Conservation (phyloP, 2,329 filamentous ascomycete species). For the Rugonectria rugulosa region DNA sequence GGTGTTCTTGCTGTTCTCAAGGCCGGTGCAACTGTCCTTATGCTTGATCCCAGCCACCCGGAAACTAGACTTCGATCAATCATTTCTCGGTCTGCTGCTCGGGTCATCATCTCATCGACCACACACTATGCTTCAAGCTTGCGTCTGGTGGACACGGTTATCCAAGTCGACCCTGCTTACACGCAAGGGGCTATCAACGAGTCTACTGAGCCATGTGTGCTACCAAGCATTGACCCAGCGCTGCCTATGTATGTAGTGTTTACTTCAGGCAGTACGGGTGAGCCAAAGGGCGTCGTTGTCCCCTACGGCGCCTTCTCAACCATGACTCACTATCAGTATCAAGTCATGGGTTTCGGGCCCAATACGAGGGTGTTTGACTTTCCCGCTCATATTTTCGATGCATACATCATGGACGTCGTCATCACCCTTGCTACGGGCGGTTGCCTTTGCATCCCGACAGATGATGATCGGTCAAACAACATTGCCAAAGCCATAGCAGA, state of each 20-base stretch:
- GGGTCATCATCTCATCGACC: background rate
- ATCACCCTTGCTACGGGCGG: constrained; percentile 51
- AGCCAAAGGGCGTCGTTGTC: constrained; percentile 34
- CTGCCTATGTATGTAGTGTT: constrained; percentile 31
- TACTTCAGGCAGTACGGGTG: constrained; percentile 38
- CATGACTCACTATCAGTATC: too few relatives aligned
- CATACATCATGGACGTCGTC: constrained; percentile 19
- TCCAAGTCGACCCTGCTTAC: too few relatives aligned
- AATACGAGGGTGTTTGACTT: constrained; percentile 27
- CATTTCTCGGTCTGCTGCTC: too few relatives aligned
- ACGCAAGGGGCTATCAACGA: too few relatives aligned
- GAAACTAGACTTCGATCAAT: too few relatives aligned
- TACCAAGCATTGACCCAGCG: too few relatives aligned
- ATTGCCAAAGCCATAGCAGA: constrained; percentile 6
- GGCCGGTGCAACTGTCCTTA: constrained; percentile 34
- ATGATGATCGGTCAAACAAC: constrained; percentile 13
- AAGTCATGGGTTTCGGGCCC: background rate
- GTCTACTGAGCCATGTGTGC: too few relatives aligned
- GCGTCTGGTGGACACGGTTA: background rate
- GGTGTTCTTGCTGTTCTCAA: constrained; percentile 37
- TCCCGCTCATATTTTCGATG: background rate
- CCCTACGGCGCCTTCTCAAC: background rate
- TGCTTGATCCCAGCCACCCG: constrained; percentile 27
- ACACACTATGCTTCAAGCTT: background rate
- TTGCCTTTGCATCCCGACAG: constrained; percentile 20